Conservation (phyloP, 2,329 filamentous ascomycete genomes). For the Fusarium camptoceras region DNA sequence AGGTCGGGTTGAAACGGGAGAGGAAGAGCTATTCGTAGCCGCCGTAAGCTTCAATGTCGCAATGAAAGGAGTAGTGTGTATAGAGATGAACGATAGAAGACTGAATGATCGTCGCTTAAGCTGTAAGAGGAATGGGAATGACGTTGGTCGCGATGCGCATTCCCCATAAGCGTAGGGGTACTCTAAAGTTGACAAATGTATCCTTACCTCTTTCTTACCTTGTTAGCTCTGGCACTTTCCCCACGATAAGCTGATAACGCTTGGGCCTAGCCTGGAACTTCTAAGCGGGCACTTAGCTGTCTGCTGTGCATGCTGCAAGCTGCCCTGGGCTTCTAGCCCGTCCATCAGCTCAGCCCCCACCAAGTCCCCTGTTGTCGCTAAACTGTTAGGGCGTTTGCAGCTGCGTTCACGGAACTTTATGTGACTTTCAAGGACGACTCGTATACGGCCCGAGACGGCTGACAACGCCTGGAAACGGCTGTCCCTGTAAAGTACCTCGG, state of each 20-base stretch:
- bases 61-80: background rate
- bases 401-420: conserved; percentile 32
- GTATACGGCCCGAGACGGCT: conserved; percentile 41
- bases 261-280: background rate
- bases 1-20: conserved; percentile 13
- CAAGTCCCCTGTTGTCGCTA: conserved; percentile 18
- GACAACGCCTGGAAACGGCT: conserved; percentile 44
- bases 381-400: conserved; percentile 16
- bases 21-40: conserved; percentile 6
- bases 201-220: conserved; percentile 15
- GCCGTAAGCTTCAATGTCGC: background rate
- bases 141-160: conserved; percentile 39
- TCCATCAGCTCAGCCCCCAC: conserved; percentile 13
- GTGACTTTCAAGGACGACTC: conserved; percentile 30
- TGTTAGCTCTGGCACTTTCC: conserved; percentile 16
- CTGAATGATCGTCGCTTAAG: conserved; percentile 22
- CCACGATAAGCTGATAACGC: conserved; percentile 37
- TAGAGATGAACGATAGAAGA: background rate
- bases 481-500: conserved; percentile 43
- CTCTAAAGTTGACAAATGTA: conserved; percentile 40
- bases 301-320: background rate
- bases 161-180: conserved; percentile 34
- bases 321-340: background rate
- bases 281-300: background rate
- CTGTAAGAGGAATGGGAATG: conserved; percentile 23